Evolutionary conservation across 2,329 filamentous ascomycete genomes (phyloP).

Genomic region (Fusarium penzigii): DNA sequence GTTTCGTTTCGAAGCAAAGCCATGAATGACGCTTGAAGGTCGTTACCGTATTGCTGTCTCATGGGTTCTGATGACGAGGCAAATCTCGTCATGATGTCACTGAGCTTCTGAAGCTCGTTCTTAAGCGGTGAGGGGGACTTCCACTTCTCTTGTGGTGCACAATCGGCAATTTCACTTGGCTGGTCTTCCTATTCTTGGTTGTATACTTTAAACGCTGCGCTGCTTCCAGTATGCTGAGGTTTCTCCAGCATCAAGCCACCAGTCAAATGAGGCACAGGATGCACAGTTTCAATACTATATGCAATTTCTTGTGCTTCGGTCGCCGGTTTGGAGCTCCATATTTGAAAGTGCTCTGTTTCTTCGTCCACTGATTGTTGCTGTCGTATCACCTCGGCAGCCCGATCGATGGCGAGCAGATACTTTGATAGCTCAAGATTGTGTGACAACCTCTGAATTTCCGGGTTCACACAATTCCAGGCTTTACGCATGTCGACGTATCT

Average conservation of each 20-base stretch:
- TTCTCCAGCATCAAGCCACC: neutral
- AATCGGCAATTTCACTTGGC: too few species aligned
- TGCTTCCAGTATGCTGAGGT: neutral
- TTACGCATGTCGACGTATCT: neutral
- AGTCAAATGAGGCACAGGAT: neutral
- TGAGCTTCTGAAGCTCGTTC: neutral
- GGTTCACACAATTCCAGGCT: neutral
- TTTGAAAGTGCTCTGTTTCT: neutral
- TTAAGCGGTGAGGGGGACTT: neutral
- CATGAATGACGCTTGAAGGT: slow-evolving; percentile 9
- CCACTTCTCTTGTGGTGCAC: too few species aligned
- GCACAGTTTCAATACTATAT: too few species aligned
- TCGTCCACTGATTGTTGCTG: neutral
- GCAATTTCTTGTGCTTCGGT: accelerated
- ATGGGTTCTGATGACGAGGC: neutral
- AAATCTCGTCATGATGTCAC: slow-evolving; percentile 5
- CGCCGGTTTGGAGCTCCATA: neutral
- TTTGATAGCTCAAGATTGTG: slow-evolving; percentile 2
- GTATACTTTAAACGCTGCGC: too few species aligned
- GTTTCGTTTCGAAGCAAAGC: slow-evolving; percentile 4
- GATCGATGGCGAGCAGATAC: neutral
- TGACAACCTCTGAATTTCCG: slow-evolving; percentile 3
- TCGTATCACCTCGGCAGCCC: neutral
- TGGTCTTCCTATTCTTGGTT: too few species aligned
- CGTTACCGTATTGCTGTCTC: slow-evolving; percentile 18